These are phyloP conservation scores for Lotmaria passim DNA, from an alignment of 208 protist genomes.

Conservation along the genomic window DNA sequence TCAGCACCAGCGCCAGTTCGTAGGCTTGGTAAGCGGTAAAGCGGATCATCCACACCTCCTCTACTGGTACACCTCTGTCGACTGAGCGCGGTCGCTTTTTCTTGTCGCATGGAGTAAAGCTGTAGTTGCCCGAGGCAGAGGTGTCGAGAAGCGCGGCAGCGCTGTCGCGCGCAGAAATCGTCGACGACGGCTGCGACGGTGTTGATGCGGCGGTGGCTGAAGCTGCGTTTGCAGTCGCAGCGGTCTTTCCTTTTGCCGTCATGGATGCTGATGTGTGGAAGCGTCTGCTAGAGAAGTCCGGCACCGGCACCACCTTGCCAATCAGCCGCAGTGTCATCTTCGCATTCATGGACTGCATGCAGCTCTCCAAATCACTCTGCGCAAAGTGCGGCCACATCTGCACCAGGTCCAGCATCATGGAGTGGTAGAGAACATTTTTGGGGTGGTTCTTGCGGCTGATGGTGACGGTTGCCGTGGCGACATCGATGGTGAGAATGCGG, in stretches of 20 bases:
- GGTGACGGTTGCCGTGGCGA: conserved; percentile 7
- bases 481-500: conserved; percentile 20
- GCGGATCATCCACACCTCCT: conserved; percentile 14
- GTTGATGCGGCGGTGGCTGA: background rate
- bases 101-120: background rate
- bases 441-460: conserved; percentile 8
- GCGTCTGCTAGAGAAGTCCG: background rate
- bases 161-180: background rate
- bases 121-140: background rate
- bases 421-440: conserved; percentile 12
- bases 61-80: background rate
- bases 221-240: too few species aligned
- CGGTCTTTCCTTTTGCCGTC: too few species aligned
- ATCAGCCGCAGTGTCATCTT: conserved; percentile 17
- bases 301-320: conserved; percentile 6
- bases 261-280: background rate
- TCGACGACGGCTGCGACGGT: background rate
- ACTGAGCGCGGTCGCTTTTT: background rate
- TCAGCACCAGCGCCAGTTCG: conserved; percentile 4
- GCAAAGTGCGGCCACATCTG: conserved; percentile 21
- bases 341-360: conserved; percentile 4
- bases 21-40: conserved; percentile 14
- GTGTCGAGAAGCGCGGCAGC: background rate
- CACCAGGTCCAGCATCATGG: conserved; percentile 5
- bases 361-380: conserved; percentile 2